phyloP scores from a whole-genome alignment of 1,139 yeast species.

The Magnusiomyces paraingens region DNA sequence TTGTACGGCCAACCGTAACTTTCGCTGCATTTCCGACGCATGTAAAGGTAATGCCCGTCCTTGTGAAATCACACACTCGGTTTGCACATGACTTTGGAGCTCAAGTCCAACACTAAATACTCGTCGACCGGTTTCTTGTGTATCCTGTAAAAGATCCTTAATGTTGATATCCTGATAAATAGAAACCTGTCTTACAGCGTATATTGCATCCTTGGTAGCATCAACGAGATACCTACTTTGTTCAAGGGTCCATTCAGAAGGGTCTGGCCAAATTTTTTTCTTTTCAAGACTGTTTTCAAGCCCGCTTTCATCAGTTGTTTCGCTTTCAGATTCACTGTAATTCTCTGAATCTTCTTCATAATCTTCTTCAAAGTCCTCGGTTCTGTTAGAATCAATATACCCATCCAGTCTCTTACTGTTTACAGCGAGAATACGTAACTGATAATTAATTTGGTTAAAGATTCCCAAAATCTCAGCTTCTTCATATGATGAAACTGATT shows the following conservation, averaged over 20 bases:
- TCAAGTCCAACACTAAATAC: too few relatives aligned
- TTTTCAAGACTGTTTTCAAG: not conserved
- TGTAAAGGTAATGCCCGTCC: not conserved
- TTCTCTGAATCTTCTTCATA: not conserved
- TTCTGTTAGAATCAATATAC: slow-evolving; percentile 4
- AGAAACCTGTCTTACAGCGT: not conserved
- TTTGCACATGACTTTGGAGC: too few relatives aligned
- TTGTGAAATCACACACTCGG: too few relatives aligned
- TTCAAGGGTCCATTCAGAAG: not conserved
- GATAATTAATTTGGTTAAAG: slow-evolving; percentile 4
- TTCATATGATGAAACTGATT: slow-evolving; percentile 1
- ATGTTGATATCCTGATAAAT: not conserved
- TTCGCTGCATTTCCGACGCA: not conserved
- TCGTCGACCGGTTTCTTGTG: too few relatives aligned
- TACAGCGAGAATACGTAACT: slow-evolving; percentile 2
- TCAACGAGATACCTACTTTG: not conserved
- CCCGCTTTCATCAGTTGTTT: not conserved
- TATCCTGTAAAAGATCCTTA: not conserved
- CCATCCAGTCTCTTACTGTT: not conserved
- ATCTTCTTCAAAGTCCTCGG: not conserved
- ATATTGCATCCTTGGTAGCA: not conserved
- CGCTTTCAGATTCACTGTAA: not conserved
- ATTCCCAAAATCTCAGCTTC: slow-evolving; percentile 2
- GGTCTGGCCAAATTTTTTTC: not conserved
- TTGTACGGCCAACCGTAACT: not conserved